Percentiles rank a stretch among this genome's conserved stretches.
Evolutionary conservation across 1,284 basidiomycete species (phyloP).

Genomic region (Ceratobasidium sp.): DNA sequence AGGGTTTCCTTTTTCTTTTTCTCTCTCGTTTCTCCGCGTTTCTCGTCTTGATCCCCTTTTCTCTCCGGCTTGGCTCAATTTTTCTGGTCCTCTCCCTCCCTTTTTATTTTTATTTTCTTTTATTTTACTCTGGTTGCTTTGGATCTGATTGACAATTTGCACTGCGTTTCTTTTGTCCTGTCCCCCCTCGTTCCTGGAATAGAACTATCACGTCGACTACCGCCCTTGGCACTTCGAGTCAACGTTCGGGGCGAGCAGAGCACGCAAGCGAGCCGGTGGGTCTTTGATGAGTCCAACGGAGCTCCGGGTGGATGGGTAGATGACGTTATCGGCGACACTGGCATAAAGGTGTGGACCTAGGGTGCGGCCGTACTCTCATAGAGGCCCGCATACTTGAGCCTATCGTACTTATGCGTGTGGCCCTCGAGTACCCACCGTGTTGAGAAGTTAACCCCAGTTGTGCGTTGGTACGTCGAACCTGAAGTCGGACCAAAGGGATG

Average conservation of each 20-base stretch:
- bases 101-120: too few species aligned
- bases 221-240: too few species aligned
- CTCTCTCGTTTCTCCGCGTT: too few species aligned
- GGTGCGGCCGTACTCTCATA: not conserved
- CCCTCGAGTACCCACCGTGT: conserved; percentile 4
- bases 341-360: not conserved
- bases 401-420: not conserved
- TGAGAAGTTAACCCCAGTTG: not conserved
- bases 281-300: not conserved
- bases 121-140: too few species aligned
- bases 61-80: too few species aligned
- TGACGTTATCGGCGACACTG: not conserved
- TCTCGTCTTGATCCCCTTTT: too few species aligned
- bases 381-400: conserved; percentile 2
- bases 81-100: too few species aligned
- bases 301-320: not conserved
- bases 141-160: too few species aligned
- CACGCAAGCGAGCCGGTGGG: not conserved
- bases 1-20: too few species aligned
- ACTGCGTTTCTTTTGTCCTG: too few species aligned
- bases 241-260: not conserved
- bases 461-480: not conserved
- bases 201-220: too few species aligned
- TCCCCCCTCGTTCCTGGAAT: too few species aligned
- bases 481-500: not conserved